phyloP scores from a whole-genome alignment of 2,329 filamentous ascomycete species.

The Hypoxylon sp. region DNA sequence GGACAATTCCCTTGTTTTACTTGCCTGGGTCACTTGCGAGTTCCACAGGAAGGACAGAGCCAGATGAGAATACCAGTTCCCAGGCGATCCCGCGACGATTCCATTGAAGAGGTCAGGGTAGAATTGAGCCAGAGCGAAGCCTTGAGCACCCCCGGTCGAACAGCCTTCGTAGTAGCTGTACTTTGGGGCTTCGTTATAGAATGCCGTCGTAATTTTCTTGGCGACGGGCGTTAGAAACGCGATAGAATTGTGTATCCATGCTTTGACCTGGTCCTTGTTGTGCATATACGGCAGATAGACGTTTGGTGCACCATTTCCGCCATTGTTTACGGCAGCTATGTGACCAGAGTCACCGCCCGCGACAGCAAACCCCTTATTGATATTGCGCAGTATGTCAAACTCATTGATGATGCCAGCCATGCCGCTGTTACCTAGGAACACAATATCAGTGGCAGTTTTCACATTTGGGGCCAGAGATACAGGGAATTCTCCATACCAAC shows the following conservation, averaged over 20 bases:
- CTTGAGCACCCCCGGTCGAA: conserved; percentile 53
- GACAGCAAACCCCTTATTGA: conserved; percentile 39
- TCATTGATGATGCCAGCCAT: conserved; percentile 38
- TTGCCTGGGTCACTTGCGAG: conserved; percentile 27
- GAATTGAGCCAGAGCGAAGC: conserved; percentile 50
- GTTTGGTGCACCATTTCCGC: conserved; percentile 26
- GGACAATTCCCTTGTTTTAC: neutral
- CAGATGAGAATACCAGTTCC: conserved; percentile 48
- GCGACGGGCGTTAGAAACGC: conserved; percentile 45
- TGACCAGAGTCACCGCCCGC: conserved; percentile 40
- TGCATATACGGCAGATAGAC: conserved; percentile 35
- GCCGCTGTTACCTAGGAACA: conserved; percentile 36
- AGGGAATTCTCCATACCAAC: conserved; percentile 29
- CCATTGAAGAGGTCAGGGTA: conserved; percentile 54
- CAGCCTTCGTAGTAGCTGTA: conserved; percentile 53
- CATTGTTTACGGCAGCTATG: conserved; percentile 29
- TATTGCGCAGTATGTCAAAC: conserved; percentile 27
- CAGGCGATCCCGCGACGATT: conserved; percentile 51
- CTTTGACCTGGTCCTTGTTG: conserved; percentile 31
- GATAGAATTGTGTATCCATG: conserved; percentile 51
- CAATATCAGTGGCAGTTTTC: neutral
- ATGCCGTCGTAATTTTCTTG: conserved; percentile 42
- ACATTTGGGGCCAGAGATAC: neutral
- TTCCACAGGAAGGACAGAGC: conserved; percentile 37
- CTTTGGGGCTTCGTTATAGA: conserved; percentile 44